Evolutionary conservation across 495 filamentous ascomycete genomes (phyloP).

Genomic region (Penicillium ucsense): DNA sequence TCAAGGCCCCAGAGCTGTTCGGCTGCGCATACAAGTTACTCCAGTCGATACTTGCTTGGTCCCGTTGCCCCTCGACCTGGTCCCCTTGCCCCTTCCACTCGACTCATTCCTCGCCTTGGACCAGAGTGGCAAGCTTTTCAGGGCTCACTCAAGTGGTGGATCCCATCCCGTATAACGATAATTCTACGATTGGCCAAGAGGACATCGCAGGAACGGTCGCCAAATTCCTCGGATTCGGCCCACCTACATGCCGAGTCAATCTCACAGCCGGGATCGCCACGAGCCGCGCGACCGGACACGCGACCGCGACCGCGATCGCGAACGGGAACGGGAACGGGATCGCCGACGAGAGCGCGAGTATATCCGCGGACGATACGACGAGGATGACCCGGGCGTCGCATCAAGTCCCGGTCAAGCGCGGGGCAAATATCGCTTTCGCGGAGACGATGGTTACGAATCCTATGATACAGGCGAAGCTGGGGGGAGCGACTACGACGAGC

Average conservation of each 20-base stretch:
- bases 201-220: too few relatives aligned
- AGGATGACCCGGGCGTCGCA: slow-evolving; percentile 7
- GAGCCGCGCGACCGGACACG: slow-evolving; percentile 26
- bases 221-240: too few relatives aligned
- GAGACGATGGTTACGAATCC: slow-evolving; percentile 16
- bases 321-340: slow-evolving; percentile 3
- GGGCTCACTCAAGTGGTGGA: too few relatives aligned
- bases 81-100: too few relatives aligned
- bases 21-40: too few relatives aligned
- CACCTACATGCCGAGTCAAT: slow-evolving; percentile 29
- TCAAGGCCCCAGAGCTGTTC: too few relatives aligned
- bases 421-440: slow-evolving; percentile 15
- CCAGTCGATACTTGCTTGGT: too few relatives aligned
- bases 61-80: too few relatives aligned
- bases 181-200: too few relatives aligned
- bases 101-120: too few relatives aligned
- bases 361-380: slow-evolving; percentile 16
- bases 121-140: too few relatives aligned
- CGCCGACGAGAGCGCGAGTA: slow-evolving; percentile 18
- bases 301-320: slow-evolving; percentile 13
- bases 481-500: slow-evolving; percentile 12
- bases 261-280: slow-evolving; percentile 32
- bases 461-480: slow-evolving; percentile 7
- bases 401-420: slow-evolving; percentile 11
- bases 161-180: too few relatives aligned